These are phyloP conservation scores for Limnanthes douglasii DNA, from an alignment of 345 rosid species.

Conservation along the genomic window DNA sequence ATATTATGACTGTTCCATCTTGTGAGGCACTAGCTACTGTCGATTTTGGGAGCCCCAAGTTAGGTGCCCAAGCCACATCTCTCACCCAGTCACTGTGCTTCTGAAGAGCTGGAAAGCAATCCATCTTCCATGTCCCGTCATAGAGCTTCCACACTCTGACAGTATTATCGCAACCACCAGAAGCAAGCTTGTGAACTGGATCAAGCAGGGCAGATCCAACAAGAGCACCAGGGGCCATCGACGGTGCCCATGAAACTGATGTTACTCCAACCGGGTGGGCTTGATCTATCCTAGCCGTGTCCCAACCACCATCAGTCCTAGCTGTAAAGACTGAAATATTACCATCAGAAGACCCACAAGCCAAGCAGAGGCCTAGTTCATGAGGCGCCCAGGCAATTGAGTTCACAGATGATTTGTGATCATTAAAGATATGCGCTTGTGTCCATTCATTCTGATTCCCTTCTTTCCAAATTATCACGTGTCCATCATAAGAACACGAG, in stretches of 20 bases:
- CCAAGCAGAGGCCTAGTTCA: slow-evolving; percentile 52
- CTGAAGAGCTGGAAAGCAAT: slow-evolving; percentile 42
- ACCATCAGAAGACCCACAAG: slow-evolving; percentile 61
- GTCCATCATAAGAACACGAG: slow-evolving; percentile 60
- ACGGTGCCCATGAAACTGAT: slow-evolving; percentile 56
- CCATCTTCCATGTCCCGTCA: slow-evolving; percentile 48
- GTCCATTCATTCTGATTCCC: slow-evolving; percentile 45
- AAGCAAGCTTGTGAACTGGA: slow-evolving; percentile 40
- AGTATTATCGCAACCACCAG: slow-evolving; percentile 46
- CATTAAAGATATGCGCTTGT: slow-evolving; percentile 39
- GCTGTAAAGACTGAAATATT: slow-evolving; percentile 41
- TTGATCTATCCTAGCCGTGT: slow-evolving; percentile 35
- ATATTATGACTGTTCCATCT: slow-evolving; percentile 46
- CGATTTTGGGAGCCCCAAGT: slow-evolving; percentile 48
- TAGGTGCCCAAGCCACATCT: slow-evolving; percentile 70
- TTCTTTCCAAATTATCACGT: slow-evolving; percentile 52
- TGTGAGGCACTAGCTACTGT: slow-evolving; percentile 53
- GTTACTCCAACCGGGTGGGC: slow-evolving; percentile 63
- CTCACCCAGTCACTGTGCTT: slow-evolving; percentile 54
- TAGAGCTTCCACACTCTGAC: slow-evolving; percentile 47
- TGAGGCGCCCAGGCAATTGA: slow-evolving; percentile 61
- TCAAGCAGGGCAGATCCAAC: slow-evolving; percentile 33
- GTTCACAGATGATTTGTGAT: slow-evolving; percentile 48
- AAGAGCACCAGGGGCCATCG: slow-evolving; percentile 38
- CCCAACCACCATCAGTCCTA: slow-evolving; percentile 49